Conservation (phyloP, 768 basidiomycete genomes). For the Hygrophorus russula region DNA sequence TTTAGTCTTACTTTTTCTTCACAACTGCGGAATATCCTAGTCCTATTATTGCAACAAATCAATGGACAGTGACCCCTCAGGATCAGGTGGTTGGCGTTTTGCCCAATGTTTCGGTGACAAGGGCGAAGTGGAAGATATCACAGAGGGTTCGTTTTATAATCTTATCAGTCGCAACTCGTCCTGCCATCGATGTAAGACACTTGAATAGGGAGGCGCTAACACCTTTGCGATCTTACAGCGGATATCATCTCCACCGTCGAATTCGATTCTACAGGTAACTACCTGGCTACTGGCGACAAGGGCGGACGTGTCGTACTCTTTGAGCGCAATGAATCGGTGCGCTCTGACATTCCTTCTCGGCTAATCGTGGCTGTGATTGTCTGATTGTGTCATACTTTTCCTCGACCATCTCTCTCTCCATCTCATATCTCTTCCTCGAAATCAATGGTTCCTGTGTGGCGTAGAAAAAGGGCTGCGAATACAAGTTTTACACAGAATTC, state of each 20-base stretch:
- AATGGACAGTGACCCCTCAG: conserved; percentile 77
- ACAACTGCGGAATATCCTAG: conserved; percentile 12
- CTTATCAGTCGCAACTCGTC: conserved; percentile 2
- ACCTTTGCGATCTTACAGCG: conserved; percentile 38
- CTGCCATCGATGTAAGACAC: not conserved
- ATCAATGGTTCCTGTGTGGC: conserved; percentile 6
- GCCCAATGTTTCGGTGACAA: conserved; percentile 99
- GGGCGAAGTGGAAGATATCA: conserved; percentile 98
- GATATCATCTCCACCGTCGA: conserved; percentile 99
- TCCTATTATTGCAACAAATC: conserved; percentile 14
- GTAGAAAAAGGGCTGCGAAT: conserved; percentile 99
- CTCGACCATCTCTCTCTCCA: conserved; percentile 8
- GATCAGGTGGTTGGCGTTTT: conserved; percentile 92
- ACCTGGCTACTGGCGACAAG: conserved; percentile 99
- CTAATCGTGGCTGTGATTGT: conserved; percentile 24
- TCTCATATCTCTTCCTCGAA: conserved; percentile 10
- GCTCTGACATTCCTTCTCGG: conserved; percentile 18
- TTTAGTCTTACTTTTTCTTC: conserved; percentile 7
- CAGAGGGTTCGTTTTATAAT: conserved; percentile 62
- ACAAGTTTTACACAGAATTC: conserved; percentile 99
- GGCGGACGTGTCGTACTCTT: conserved; percentile 98
- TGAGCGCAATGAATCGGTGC: conserved; percentile 93
- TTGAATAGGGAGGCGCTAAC: not conserved
- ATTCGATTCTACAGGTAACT: conserved; percentile 98
- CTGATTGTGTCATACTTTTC: not conserved